Conservation (phyloP, 2,329 filamentous ascomycete species). For the Epichloe elymi region DNA sequence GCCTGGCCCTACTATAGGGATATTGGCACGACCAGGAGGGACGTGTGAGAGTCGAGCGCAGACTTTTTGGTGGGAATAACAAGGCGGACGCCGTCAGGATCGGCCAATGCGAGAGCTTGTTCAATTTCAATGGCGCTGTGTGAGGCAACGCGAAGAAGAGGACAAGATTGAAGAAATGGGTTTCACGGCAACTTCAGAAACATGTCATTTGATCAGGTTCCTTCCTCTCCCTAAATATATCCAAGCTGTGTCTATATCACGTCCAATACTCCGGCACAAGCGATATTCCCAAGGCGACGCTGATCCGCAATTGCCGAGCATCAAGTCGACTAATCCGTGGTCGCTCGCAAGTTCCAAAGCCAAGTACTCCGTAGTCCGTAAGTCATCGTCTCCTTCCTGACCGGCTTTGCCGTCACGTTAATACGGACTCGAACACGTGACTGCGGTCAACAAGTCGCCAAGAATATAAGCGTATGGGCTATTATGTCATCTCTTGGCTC, state of each 20-base stretch:
- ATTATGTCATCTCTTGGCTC: neutral
- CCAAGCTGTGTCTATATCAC: neutral
- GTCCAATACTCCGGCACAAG: neutral
- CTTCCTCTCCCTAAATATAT: neutral
- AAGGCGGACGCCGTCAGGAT: too few relatives aligned
- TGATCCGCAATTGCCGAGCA: neutral
- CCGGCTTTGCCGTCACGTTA: neutral
- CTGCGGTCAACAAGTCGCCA: too few relatives aligned
- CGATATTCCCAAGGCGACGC: neutral
- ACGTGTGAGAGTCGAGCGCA: too few relatives aligned
- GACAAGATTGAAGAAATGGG: neutral
- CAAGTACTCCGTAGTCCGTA: neutral
- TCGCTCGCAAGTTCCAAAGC: neutral
- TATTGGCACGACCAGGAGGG: too few relatives aligned
- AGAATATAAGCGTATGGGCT: neutral
- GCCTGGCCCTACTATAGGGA: too few relatives aligned
- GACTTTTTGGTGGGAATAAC: too few relatives aligned
- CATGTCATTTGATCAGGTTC: too few relatives aligned
- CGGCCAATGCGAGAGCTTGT: too few relatives aligned
- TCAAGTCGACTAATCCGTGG: neutral
- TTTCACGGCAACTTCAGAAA: too few relatives aligned
- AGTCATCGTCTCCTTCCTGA: neutral
- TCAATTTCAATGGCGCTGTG: too few relatives aligned
- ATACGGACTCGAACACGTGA: neutral
- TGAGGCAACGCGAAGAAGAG: neutral